Evolutionary conservation across 2,329 filamentous ascomycete species (phyloP).

Genomic region (Biscogniauxia sp.): DNA sequence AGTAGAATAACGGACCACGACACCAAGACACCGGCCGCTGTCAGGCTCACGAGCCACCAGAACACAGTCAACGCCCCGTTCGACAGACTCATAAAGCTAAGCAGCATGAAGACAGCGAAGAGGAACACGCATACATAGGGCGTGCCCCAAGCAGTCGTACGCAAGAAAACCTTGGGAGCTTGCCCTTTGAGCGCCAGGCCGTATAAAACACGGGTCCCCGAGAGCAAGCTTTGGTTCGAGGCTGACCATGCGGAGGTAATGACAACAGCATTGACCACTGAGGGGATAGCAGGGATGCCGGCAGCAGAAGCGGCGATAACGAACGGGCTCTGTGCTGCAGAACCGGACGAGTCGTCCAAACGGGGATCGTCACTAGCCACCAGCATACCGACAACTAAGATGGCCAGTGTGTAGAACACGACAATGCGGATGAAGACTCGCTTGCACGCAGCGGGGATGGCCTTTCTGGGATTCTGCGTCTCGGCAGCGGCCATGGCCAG

Average conservation of each 20-base stretch:
- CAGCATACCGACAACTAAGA: slow-evolving; percentile 57
- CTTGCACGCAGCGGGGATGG: slow-evolving; percentile 50
- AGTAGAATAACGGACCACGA: slow-evolving; percentile 61
- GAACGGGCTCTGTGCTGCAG: slow-evolving; percentile 56
- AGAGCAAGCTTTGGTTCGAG: slow-evolving; percentile 63
- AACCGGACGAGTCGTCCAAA: slow-evolving; percentile 45
- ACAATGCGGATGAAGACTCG: slow-evolving; percentile 57
- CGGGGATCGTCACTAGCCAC: slow-evolving; percentile 53
- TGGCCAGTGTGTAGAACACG: slow-evolving; percentile 55
- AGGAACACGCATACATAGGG: slow-evolving; percentile 59
- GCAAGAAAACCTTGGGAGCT: slow-evolving; percentile 55
- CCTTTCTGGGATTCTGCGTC: slow-evolving; percentile 48
- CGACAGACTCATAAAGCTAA: slow-evolving; percentile 58
- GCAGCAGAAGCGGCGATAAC: slow-evolving; percentile 71
- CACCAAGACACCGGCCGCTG: slow-evolving; percentile 60
- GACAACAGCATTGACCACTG: slow-evolving; percentile 74
- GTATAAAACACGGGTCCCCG: slow-evolving; percentile 59
- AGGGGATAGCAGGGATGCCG: slow-evolving; percentile 64
- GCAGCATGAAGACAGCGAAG: slow-evolving; percentile 52
- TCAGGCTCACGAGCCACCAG: slow-evolving; percentile 62
- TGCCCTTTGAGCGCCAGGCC: slow-evolving; percentile 59
- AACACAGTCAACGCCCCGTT: slow-evolving; percentile 61
- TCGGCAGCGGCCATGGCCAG: slow-evolving; percentile 56
- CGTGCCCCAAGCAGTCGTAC: slow-evolving; percentile 48
- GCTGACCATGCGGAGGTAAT: slow-evolving; percentile 70